Conservation (phyloP, 495 filamentous ascomycete genomes). For the Penicillium diatomitis region DNA sequence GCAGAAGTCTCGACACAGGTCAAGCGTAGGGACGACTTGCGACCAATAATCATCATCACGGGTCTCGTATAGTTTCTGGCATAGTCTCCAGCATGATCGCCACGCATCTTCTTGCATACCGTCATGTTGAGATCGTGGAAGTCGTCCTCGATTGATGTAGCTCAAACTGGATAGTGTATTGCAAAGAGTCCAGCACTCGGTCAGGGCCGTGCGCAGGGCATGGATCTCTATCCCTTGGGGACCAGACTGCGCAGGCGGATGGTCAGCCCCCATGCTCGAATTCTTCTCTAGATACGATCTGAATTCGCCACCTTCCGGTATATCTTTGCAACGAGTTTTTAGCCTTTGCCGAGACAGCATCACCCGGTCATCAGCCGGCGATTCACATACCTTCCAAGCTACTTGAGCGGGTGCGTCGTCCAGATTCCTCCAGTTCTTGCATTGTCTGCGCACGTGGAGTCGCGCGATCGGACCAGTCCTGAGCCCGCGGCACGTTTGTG, state of each 20-base stretch:
- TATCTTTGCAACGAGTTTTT: conserved; percentile 21
- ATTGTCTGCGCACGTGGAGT: conserved; percentile 80
- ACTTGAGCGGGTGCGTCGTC: conserved; percentile 38
- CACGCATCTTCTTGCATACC: conserved; percentile 77
- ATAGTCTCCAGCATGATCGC: conserved; percentile 87
- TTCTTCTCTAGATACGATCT: not conserved
- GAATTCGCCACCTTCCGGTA: conserved; percentile 29
- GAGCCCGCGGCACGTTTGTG: conserved; percentile 57
- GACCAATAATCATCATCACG: conserved; percentile 60
- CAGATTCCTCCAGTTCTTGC: conserved; percentile 54
- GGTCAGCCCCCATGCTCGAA: conserved; percentile 9
- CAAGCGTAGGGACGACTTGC: conserved; percentile 69
- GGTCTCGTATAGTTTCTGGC: conserved; percentile 77
- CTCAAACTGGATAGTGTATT: conserved; percentile 82
- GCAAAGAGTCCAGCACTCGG: conserved; percentile 90
- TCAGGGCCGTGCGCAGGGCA: conserved; percentile 65
- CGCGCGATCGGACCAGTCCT: conserved; percentile 55
- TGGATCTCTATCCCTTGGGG: conserved; percentile 56
- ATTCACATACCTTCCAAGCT: conserved; percentile 61
- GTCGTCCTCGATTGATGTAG: conserved; percentile 70
- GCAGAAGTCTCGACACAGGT: conserved; percentile 86
- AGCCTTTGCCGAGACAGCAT: not conserved
- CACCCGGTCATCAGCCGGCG: no score
- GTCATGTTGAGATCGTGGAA: conserved; percentile 57
- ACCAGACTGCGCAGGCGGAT: conserved; percentile 19